Evolutionary conservation across 1,284 basidiomycete genomes (phyloP), one percentile per base, ranked within the genome.

Genomic region (Malassezia pachydermatis): DNA sequence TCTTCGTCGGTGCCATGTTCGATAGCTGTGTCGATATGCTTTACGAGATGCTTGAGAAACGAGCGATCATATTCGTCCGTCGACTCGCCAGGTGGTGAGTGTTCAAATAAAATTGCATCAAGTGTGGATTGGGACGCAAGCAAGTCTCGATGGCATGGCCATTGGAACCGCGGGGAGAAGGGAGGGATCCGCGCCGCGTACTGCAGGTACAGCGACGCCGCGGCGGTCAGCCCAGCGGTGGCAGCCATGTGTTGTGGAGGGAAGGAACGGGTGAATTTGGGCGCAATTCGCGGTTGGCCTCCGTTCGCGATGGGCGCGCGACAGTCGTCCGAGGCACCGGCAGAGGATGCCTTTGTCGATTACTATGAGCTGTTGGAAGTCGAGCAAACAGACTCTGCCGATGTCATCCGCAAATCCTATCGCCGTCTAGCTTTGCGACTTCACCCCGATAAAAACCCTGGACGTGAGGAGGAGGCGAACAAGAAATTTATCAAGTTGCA

Each of bases 401-500:
- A 69, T 42, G 67, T 61, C 36, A 70, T 72, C 35, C 62, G 63
- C 44, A 65, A 64, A 37, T 61, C 68, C 0, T 72, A 70, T 35
- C 63, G 68, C 35, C 63, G 62, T 41, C 61, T 70, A 7, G 74
- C 74, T 1, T 62, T 75, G 29, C 60, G 61, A 25, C 62, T 73
- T 32, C 74, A 75, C 42, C 74, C 74, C 0, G 74, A 75, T 60
- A 75, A 75, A 64, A 75, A 75, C 47, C 73, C 71, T 3, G 62
- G 73, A 45, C 64, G 89, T 63, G 73, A 85, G 4, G 87, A 94
- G 60, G 85, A 81, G 35, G 84, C 94, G 0, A 96, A 89, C 0
- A 78, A 84, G 62, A 79, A 83, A 19, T 99, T 99, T 72, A 83
- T 88, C 10, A 76, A 81, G 37, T 75, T 98, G 13, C 90, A 95